These are phyloP conservation scores for Angomonas desouzai DNA, from an alignment of 208 protist genomes.

Conservation along the genomic window DNA sequence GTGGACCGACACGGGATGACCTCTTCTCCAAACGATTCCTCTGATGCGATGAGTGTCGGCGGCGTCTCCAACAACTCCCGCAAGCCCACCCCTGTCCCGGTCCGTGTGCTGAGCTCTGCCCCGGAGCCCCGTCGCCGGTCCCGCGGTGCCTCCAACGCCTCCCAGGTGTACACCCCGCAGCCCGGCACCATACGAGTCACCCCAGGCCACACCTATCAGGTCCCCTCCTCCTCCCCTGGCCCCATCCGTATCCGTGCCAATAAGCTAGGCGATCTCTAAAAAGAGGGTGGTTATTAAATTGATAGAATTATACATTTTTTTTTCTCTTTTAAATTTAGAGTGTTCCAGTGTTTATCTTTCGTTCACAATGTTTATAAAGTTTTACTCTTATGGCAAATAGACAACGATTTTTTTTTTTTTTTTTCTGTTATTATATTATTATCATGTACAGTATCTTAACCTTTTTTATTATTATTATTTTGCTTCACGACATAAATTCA, in stretches of 20 bases:
- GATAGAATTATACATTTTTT: constrained; percentile 2
- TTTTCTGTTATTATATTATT: neutral
- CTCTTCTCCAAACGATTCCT: neutral
- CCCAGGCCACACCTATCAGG: neutral
- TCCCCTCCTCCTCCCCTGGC: neutral
- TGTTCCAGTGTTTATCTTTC: constrained; percentile 5
- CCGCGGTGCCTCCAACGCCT: neutral
- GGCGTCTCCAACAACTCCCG: neutral
- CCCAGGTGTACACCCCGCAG: neutral
- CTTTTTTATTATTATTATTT: neutral
- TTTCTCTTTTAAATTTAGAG: constrained; percentile 2
- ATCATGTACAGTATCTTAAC: neutral
- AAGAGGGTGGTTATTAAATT: too few species aligned
- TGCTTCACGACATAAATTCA: constrained; percentile 7
- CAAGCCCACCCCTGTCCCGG: neutral
- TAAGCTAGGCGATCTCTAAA: too few species aligned
- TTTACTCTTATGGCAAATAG: neutral
- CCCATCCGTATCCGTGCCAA: neutral
- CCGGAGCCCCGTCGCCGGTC: neutral
- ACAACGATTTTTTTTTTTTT: neutral
- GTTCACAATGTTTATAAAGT: neutral
- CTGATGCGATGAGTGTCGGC: neutral
- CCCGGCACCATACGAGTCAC: neutral
- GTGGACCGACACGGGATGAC: neutral
- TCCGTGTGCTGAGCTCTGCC: neutral